A percentile compares a stretch with the other conserved stretches of the same genome.
These are phyloP conservation scores for Alternaria brassicae DNA, from an alignment of 2,329 filamentous ascomycete genomes.

Conservation along the genomic window DNA sequence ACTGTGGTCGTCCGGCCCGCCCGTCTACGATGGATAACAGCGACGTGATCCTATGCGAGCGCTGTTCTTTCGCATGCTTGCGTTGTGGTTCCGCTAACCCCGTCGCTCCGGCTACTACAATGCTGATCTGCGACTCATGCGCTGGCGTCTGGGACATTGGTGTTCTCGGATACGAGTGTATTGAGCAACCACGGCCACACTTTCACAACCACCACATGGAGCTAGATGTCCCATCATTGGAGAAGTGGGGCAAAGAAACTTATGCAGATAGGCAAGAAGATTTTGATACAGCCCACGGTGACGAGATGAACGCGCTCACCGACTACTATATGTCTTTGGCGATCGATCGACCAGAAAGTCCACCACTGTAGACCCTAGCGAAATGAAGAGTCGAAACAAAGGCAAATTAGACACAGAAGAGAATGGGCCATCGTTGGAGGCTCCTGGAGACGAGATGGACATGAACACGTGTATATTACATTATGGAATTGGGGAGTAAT, in stretches of 20 bases:
- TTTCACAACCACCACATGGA: not conserved
- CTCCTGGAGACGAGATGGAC: not conserved
- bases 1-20: conserved; percentile 44
- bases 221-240: conserved; percentile 25
- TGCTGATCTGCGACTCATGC: conserved; percentile 44
- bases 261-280: conserved; percentile 15
- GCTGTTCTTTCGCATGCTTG: conserved; percentile 53
- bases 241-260: conserved; percentile 19
- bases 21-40: conserved; percentile 13
- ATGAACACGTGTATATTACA: not conserved
- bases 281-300: conserved; percentile 34
- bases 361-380: conserved; percentile 15
- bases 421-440: not conserved
- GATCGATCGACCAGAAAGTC: conserved; percentile 34
- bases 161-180: conserved; percentile 49
- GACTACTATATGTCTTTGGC: conserved; percentile 43
- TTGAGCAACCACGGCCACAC: conserved; percentile 21
- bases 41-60: conserved; percentile 46
- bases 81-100: conserved; percentile 43
- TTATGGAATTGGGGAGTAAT: not conserved
- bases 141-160: conserved; percentile 47
- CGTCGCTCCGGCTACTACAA: conserved; percentile 24
- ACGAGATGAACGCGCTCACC: conserved; percentile 46
- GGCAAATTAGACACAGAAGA: too few species aligned
- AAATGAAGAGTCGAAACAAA: not conserved